Conservation (phyloP, 2,329 filamentous ascomycete genomes). For the Aspergillus pseudonomiae region DNA sequence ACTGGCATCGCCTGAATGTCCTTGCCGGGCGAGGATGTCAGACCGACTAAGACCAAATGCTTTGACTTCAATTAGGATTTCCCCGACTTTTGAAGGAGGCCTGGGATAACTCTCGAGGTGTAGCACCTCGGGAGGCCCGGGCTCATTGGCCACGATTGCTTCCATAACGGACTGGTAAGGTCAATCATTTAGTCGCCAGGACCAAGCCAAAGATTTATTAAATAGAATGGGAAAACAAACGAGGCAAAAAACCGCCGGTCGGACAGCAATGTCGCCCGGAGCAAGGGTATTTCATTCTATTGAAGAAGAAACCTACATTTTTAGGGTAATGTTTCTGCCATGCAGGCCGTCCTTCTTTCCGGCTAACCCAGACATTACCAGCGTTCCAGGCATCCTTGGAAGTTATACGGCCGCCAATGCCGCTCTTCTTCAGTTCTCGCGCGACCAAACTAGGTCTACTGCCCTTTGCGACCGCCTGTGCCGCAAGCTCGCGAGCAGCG, state of each 20-base stretch:
- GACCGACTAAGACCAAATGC: not conserved
- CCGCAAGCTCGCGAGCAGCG: not conserved
- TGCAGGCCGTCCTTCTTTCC: not conserved
- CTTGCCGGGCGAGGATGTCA: not conserved
- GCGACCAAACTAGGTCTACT: not conserved
- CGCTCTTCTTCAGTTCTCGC: not conserved
- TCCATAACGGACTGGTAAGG: not conserved
- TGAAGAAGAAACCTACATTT: not conserved
- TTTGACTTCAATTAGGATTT: not conserved
- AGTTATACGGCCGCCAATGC: not conserved
- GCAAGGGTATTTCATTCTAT: not conserved
- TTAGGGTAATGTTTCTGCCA: not conserved
- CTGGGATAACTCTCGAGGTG: not conserved
- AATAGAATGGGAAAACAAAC: not conserved
- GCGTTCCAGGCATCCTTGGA: not conserved
- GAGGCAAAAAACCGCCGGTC: not conserved
- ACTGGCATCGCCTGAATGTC: not conserved
- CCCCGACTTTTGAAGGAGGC: not conserved
- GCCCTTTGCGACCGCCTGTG: not conserved
- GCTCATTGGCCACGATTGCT: not conserved
- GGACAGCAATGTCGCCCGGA: not conserved
- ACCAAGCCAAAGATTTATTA: not conserved
- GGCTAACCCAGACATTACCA: not conserved
- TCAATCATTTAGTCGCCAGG: not conserved
- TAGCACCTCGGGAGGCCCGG: not conserved